Percentiles rank a stretch among this genome's conserved stretches.
Evolutionary conservation across 2,329 filamentous ascomycete species (phyloP).

Genomic region (Metarhizium anisopliae): DNA sequence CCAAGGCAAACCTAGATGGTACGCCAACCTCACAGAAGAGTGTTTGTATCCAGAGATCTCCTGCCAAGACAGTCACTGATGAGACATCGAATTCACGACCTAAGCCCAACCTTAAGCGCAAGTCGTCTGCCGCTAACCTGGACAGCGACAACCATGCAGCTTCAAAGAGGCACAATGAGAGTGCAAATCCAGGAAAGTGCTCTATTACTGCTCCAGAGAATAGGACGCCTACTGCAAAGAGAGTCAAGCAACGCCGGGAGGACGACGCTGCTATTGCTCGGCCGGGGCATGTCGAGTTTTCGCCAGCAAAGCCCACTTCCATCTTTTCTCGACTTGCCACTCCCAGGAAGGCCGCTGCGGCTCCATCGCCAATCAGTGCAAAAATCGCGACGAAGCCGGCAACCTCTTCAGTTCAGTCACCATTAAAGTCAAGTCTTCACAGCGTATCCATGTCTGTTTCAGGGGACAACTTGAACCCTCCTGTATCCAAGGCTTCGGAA

Average conservation of each 20-base stretch:
- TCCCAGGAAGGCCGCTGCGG: slow-evolving; percentile 56
- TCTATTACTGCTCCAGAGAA: slow-evolving; percentile 3
- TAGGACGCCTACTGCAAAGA: slow-evolving; percentile 47
- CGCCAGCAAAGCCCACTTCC: slow-evolving; percentile 31
- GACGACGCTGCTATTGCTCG: slow-evolving; percentile 63
- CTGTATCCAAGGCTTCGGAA: slow-evolving; percentile 21
- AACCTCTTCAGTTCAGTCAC: slow-evolving; percentile 29
- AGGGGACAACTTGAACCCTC: slow-evolving; percentile 19
- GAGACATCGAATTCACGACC: slow-evolving; percentile 37
- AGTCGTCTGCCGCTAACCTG: slow-evolving; percentile 22
- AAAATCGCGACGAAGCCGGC: slow-evolving; percentile 18
- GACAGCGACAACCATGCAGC: slow-evolving; percentile 11
- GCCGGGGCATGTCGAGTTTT: slow-evolving; percentile 42
- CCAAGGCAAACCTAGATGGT: slow-evolving; percentile 34
- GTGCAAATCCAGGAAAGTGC: slow-evolving; percentile 11
- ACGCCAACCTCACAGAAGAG: slow-evolving; percentile 23
- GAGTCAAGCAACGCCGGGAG: slow-evolving; percentile 54
- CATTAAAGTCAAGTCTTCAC: slow-evolving; percentile 35
- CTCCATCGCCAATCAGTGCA: slow-evolving; percentile 47
- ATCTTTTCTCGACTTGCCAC: slow-evolving; percentile 56
- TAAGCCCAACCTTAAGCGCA: slow-evolving; percentile 26
- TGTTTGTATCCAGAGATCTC: slow-evolving; percentile 40
- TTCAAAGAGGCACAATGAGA: slow-evolving; percentile 17
- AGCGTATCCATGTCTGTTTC: slow-evolving; percentile 37
- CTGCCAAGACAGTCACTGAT: slow-evolving; percentile 55